A percentile compares a stretch with the other conserved stretches of the same genome.
Conservation (phyloP, 345 rosid genomes). For the Linum usitatissimum region DNA sequence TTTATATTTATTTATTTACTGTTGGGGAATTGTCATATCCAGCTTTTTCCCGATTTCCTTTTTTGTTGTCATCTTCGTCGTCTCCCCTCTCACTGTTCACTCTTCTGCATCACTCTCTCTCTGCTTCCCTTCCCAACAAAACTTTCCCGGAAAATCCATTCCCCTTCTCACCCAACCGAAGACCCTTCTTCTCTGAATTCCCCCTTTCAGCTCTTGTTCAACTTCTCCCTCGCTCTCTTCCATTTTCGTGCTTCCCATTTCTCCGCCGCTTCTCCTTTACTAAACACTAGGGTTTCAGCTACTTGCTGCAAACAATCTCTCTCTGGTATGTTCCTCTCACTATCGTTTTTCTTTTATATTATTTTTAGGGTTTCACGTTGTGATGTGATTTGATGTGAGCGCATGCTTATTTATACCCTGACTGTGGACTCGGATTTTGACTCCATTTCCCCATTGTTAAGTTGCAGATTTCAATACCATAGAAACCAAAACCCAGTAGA, state of each 20-base stretch:
- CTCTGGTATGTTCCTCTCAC: slow-evolving; percentile 10
- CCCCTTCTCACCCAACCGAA: too few relatives aligned
- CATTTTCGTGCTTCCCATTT: not conserved
- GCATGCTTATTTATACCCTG: not conserved
- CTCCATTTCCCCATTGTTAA: slow-evolving; percentile 8
- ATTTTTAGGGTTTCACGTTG: not conserved
- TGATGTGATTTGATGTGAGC: slow-evolving; percentile 16
- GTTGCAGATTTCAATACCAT: not conserved
- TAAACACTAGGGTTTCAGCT: slow-evolving; percentile 10
- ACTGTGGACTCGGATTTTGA: not conserved
- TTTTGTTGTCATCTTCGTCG: slow-evolving; percentile 27
- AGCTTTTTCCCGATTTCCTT: slow-evolving; percentile 16
- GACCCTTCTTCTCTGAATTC: too few relatives aligned
- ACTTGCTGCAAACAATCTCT: slow-evolving; percentile 23
- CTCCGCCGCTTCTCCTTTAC: slow-evolving; percentile 18
- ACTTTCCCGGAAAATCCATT: slow-evolving; percentile 8
- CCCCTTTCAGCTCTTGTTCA: not conserved
- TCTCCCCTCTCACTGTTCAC: slow-evolving; percentile 17
- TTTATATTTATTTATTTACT: too few relatives aligned
- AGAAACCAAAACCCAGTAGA: not conserved
- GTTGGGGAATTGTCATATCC: slow-evolving; percentile 20
- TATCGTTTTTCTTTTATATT: slow-evolving; percentile 16
- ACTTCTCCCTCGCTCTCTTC: not conserved
- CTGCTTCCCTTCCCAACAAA: not conserved
- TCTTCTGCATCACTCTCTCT: slow-evolving; percentile 9